Evolutionary conservation across 2,329 filamentous ascomycete species (phyloP).

Genomic region (Rhinocladiella similis): DNA sequence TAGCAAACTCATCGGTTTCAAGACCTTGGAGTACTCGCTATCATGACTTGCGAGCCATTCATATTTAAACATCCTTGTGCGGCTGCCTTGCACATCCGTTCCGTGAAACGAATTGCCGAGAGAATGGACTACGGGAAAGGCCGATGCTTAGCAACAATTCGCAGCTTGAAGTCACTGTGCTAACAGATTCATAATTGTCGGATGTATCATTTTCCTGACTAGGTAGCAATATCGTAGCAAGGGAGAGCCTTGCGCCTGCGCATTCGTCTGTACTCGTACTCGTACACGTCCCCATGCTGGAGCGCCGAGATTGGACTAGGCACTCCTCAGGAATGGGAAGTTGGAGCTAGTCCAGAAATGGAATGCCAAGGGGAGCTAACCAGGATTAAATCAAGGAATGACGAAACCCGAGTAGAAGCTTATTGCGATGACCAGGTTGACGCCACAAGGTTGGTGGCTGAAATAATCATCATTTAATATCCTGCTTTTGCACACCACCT

Average conservation of each 20-base stretch:
- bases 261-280: too few relatives aligned
- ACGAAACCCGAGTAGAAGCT: conserved; percentile 4
- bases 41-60: not conserved
- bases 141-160: not conserved
- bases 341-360: conserved; percentile 1
- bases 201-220: not conserved
- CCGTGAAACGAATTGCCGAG: not conserved
- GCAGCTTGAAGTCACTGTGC: not conserved
- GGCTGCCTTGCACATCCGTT: not conserved
- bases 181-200: not conserved
- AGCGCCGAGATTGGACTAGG: too few relatives aligned
- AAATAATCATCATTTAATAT: conserved; percentile 13
- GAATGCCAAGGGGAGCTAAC: not conserved
- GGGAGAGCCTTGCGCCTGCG: too few relatives aligned
- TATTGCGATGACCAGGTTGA: not conserved
- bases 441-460: conserved; percentile 18
- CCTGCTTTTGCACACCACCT: conserved; percentile 4
- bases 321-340: too few relatives aligned
- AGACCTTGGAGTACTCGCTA: not conserved
- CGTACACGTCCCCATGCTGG: too few relatives aligned
- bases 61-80: not conserved
- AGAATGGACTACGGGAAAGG: not conserved
- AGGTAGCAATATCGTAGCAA: not conserved
- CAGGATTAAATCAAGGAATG: conserved; percentile 18
- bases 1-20: not conserved